Base-by-base conservation (phyloP, 306 rosid genomes). In the Prunus fruticosa region DNA sequence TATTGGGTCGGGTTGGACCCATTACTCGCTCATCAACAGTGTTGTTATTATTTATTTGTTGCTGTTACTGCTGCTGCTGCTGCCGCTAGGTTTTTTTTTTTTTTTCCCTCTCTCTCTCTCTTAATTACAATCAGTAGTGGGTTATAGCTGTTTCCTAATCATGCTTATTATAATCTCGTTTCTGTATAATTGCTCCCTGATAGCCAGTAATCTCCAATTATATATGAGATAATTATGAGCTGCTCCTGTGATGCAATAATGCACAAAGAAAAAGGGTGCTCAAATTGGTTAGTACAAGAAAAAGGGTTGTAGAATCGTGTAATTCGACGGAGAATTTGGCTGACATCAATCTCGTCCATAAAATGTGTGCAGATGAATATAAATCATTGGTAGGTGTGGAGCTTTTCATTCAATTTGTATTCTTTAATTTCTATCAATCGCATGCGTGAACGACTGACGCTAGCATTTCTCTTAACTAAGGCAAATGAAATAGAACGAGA, bases 1-100 rank as follows among this genome's bases (percentile, higher is more conserved):
- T 66, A 22, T 19, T 64, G 70, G 19, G 72, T 66, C 46, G 14
- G 49, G 65, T 43, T 10, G 69, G 78, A 80, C 87, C 90, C 87
- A 57, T 11, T 1, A 34, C n/a, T 50, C 67, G 12, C 70, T 75
- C 82, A 78, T 54, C 82, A 14, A 75, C 23, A 64, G 66, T 81
- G 34, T 56, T 58, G 58, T 69, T 32, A 32, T 1, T 38, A 38
- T 38, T 60, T 25, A 12, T 16, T 25, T 25, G 38, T 27, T 25
- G 38, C 69, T 12, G 9, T 46, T 23, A 25, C 41, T 15, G 5
- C n/a, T n/a, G n/a, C 27, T 25, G 27, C 1, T 13, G n/a, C 6
- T 52, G 22, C 46, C 16, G 18, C 22, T 16, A 3, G 23, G 67
- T 46, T 30, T 63, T 52, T 1, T 49, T 38, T 38, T 38, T 6